Evolutionary conservation across 768 basidiomycete genomes (phyloP).

Genomic region (Pisolithus microcarpus): DNA sequence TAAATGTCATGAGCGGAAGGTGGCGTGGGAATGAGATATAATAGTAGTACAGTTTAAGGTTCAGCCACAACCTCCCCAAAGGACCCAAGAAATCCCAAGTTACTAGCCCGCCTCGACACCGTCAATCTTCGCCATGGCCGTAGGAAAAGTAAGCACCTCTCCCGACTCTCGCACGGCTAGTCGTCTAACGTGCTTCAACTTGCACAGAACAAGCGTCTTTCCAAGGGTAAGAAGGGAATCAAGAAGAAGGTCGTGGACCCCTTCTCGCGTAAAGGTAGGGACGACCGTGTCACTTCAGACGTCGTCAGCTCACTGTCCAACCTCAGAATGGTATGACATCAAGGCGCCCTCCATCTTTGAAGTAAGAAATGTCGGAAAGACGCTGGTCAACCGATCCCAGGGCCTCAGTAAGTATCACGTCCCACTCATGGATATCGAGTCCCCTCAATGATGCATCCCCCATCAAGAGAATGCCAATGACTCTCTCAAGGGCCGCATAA

Average conservation of each 20-base stretch:
- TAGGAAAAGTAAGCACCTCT: slow-evolving; percentile 64
- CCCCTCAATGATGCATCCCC: slow-evolving; percentile 9
- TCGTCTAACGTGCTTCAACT: slow-evolving; percentile 1
- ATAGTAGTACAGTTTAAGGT: slow-evolving; percentile 47
- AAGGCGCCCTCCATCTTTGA: slow-evolving; percentile 99
- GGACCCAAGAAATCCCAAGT: slow-evolving; percentile 43
- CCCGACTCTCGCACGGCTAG: neutral
- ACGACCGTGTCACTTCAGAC: neutral
- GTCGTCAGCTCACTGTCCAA: neutral
- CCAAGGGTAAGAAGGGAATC: slow-evolving; percentile 98
- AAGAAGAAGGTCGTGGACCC: slow-evolving; percentile 99
- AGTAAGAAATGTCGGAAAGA: slow-evolving; percentile 94
- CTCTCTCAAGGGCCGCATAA: slow-evolving; percentile 92
- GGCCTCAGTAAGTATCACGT: slow-evolving; percentile 79
- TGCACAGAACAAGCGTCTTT: slow-evolving; percentile 89
- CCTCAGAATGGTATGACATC: slow-evolving; percentile 97
- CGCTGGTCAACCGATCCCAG: slow-evolving; percentile 94
- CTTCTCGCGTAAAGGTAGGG: slow-evolving; percentile 94
- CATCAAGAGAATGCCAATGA: slow-evolving; percentile 92
- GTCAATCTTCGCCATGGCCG: slow-evolving; percentile 62
- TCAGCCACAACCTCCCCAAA: slow-evolving; percentile 44
- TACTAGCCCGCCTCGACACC: slow-evolving; percentile 36
- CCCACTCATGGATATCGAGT: neutral
- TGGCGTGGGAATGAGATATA: slow-evolving; percentile 37
- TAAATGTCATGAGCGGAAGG: slow-evolving; percentile 25